Evolutionary conservation across 345 rosid species (phyloP).

Genomic region (Corchorus capsularis): DNA sequence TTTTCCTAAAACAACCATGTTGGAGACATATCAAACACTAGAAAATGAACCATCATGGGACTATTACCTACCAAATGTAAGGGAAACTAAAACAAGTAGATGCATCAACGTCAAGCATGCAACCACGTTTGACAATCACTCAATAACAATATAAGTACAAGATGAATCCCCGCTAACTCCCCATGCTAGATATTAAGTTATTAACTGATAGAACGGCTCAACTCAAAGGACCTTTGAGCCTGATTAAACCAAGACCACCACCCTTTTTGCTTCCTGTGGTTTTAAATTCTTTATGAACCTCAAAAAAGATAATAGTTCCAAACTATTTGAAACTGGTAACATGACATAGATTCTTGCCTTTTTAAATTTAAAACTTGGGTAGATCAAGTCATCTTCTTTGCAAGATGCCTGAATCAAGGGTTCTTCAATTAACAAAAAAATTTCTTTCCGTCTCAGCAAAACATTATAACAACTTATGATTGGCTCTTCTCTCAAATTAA

Average conservation of each 20-base stretch:
- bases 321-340: background rate
- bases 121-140: background rate
- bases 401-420: background rate
- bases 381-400: background rate
- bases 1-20: background rate
- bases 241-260: background rate
- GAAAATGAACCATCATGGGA: background rate
- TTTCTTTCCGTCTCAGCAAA: background rate
- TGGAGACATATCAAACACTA: background rate
- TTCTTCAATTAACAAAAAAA: slow-evolving; percentile 5
- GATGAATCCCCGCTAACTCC: background rate
- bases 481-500: background rate
- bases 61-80: background rate
- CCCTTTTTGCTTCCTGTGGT: background rate
- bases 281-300: background rate
- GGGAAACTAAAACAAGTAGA: background rate
- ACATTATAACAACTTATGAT: background rate
- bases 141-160: background rate
- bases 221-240: background rate
- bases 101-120: background rate
- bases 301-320: background rate
- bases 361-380: background rate
- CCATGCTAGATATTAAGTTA: background rate
- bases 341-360: background rate
- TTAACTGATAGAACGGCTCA: background rate